Conservation (phyloP, 163 green algal species). For the Chlamydomonas reinhardtii region DNA sequence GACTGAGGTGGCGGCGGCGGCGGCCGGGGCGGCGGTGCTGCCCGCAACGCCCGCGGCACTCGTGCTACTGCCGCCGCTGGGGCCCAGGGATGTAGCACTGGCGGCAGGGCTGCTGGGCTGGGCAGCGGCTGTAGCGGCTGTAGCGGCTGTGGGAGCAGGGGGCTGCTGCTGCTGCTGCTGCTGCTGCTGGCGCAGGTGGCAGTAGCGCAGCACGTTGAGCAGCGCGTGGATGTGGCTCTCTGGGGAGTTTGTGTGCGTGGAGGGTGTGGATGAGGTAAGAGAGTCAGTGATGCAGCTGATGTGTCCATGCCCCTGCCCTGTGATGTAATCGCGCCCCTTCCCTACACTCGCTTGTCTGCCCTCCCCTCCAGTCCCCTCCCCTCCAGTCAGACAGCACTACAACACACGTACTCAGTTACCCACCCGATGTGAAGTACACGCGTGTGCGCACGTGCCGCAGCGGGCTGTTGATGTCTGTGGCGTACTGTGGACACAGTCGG, state of each 20-base stretch:
- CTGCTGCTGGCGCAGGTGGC: conserved; percentile 46
- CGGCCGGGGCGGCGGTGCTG: too few species aligned
- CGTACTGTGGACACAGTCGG: conserved; percentile 73
- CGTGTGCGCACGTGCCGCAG: conserved; percentile 95
- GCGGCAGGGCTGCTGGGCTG: too few species aligned
- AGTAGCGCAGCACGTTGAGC: conserved; percentile 93
- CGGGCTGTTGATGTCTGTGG: conserved; percentile 92
- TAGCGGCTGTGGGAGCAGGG: neutral
- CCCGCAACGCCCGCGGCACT: too few species aligned
- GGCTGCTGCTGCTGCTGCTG: neutral
- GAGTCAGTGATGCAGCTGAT: too few species aligned
- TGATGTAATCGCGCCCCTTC: too few species aligned
- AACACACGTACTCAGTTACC: neutral
- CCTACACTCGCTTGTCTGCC: too few species aligned
- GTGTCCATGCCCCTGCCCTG: too few species aligned
- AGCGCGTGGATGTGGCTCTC: conserved; percentile 96
- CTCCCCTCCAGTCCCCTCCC: too few species aligned
- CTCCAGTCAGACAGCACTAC: too few species aligned
- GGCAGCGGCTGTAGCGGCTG: neutral
- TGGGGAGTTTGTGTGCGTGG: conserved; percentile 39
- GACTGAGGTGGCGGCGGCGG: too few species aligned
- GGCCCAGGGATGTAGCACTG: too few species aligned
- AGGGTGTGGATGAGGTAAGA: neutral
- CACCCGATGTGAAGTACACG: conserved; percentile 95
- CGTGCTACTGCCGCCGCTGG: too few species aligned